phyloP scores from a whole-genome alignment of 805 yeast species.

The Candida ficus region DNA sequence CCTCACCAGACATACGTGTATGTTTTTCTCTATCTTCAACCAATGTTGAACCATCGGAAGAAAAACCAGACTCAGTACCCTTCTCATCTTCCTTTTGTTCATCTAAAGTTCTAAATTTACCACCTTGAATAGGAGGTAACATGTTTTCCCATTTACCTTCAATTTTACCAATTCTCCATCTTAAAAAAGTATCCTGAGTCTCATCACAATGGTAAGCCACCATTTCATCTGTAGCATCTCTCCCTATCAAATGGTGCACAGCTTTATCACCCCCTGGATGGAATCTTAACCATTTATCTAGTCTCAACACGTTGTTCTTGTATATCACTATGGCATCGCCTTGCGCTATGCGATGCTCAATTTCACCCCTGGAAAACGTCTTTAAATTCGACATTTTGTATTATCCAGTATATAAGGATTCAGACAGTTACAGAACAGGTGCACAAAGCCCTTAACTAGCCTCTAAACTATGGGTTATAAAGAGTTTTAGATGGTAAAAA shows the following conservation, averaged over 20 bases:
- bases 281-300: constrained; percentile 62
- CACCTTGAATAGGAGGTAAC: constrained; percentile 89
- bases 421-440: too few species aligned
- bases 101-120: constrained; percentile 34
- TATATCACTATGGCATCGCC: constrained; percentile 73
- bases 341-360: constrained; percentile 53
- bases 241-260: constrained; percentile 76
- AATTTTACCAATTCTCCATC: constrained; percentile 62
- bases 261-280: constrained; percentile 94
- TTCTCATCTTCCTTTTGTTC: constrained; percentile 19
- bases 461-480: not conserved
- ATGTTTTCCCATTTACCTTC: constrained; percentile 66
- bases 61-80: not conserved
- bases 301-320: constrained; percentile 51
- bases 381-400: constrained; percentile 14
- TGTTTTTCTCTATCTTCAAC: constrained; percentile 1
- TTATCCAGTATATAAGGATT: too few species aligned
- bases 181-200: constrained; percentile 45
- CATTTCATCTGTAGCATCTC: constrained; percentile 92
- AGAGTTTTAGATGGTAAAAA: too few species aligned
- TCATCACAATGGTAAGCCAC: constrained; percentile 70
- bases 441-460: too few species aligned
- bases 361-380: constrained; percentile 37
- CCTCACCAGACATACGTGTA: constrained; percentile 34
- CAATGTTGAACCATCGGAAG: constrained; percentile 7